These are phyloP conservation scores for Mollisiaceae sp. DNA, from an alignment of 2,329 filamentous ascomycete genomes.

Conservation along the genomic window DNA sequence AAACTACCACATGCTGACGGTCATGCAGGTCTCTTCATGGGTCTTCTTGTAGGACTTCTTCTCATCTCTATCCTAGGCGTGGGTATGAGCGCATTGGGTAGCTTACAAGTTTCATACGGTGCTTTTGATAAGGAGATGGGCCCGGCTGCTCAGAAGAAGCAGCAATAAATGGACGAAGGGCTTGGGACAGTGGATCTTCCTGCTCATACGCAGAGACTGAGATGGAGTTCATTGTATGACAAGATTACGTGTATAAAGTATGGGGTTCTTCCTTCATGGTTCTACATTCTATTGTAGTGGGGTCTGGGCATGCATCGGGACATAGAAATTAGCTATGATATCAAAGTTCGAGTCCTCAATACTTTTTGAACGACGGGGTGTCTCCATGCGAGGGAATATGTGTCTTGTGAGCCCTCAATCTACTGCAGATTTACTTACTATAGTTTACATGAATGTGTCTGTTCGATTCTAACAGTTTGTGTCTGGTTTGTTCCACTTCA, in stretches of 20 bases:
- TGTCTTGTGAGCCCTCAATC: too few relatives aligned
- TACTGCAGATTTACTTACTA: too few relatives aligned
- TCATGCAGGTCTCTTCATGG: constrained; percentile 83
- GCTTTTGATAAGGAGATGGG: constrained; percentile 98
- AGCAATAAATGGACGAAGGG: constrained; percentile 48
- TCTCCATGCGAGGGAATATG: too few relatives aligned
- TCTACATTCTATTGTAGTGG: neutral
- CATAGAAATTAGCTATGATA: neutral
- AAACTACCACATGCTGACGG: neutral
- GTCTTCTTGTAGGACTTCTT: constrained; percentile 70
- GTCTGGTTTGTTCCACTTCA: neutral
- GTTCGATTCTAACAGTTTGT: too few relatives aligned
- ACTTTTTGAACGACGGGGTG: too few relatives aligned
- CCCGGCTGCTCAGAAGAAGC: constrained; percentile 85
- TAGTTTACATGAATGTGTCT: too few relatives aligned
- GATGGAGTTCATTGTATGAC: constrained; percentile 16
- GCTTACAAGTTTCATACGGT: constrained; percentile 87
- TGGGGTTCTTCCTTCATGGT: constrained; percentile 1
- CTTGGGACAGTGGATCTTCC: neutral
- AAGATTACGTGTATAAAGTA: constrained; percentile 24
- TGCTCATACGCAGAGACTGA: neutral
- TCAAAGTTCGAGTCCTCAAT: neutral
- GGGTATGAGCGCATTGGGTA: constrained; percentile 76
- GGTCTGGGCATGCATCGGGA: neutral
- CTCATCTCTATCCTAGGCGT: constrained; percentile 80